A percentile compares a stretch with the other conserved stretches of the same genome.
These are phyloP conservation scores for Punctularia strigosozonata DNA, from an alignment of 768 basidiomycete genomes.

Conservation along the genomic window DNA sequence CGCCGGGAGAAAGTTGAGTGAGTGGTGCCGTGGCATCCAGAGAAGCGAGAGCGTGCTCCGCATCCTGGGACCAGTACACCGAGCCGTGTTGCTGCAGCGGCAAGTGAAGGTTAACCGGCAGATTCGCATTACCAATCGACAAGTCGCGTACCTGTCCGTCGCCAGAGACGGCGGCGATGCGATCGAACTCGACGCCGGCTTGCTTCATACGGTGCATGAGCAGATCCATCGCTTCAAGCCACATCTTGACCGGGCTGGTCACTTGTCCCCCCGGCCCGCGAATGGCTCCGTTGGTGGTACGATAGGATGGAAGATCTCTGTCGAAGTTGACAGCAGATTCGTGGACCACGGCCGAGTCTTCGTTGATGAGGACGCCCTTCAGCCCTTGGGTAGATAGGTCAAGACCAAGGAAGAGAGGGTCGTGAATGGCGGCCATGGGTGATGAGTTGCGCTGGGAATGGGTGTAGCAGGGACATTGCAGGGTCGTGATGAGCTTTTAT, in stretches of 20 bases:
- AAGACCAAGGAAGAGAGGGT: constrained; percentile 58
- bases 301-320: constrained; percentile 60
- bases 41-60: constrained; percentile 35
- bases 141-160: constrained; percentile 68
- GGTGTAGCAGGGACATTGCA: no score
- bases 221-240: constrained; percentile 78
- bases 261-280: constrained; percentile 45
- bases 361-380: constrained; percentile 59
- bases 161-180: constrained; percentile 58
- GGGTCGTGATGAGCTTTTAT: no score
- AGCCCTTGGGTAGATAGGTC: constrained; percentile 83
- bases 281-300: constrained; percentile 55
- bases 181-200: constrained; percentile 44
- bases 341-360: constrained; percentile 45
- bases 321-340: constrained; percentile 74
- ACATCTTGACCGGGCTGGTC: constrained; percentile 71
- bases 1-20: constrained; percentile 45
- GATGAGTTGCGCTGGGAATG: no score
- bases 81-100: constrained; percentile 68
- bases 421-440: no score
- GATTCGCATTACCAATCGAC: neutral
- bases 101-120: neutral
- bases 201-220: constrained; percentile 50
- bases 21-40: constrained; percentile 42
- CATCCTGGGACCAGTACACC: constrained; percentile 64